phyloP scores from a whole-genome alignment of 805 yeast genomes.

The Candida sonorensis region DNA sequence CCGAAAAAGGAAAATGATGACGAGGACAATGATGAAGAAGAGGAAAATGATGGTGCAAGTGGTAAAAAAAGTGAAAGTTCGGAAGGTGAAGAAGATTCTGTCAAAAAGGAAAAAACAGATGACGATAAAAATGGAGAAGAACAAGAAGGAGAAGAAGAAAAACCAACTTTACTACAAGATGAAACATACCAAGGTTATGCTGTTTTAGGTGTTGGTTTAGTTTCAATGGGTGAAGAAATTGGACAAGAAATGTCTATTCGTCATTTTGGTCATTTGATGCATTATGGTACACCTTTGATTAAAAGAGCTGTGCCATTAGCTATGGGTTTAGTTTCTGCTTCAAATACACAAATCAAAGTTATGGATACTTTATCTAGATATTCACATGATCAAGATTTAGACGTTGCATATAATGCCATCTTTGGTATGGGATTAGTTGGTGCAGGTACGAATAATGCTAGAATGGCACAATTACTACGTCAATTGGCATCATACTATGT shows the following conservation, averaged over 20 bases:
- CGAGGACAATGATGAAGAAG: constrained; percentile 51
- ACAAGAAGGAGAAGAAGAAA: constrained; percentile 23
- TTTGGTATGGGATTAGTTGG: constrained; percentile 98
- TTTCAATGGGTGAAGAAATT: constrained; percentile 96
- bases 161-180: constrained; percentile 44
- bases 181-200: constrained; percentile 76
- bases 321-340: constrained; percentile 91
- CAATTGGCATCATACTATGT: constrained; percentile 92
- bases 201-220: constrained; percentile 87
- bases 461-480: constrained; percentile 91
- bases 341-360: constrained; percentile 94
- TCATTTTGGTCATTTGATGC: constrained; percentile 96
- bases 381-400: constrained; percentile 92
- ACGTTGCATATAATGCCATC: constrained; percentile 91
- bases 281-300: constrained; percentile 87
- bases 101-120: constrained; percentile 12
- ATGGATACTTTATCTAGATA: constrained; percentile 93
- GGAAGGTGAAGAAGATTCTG: constrained; percentile 8
- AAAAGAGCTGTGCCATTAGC: constrained; percentile 96
- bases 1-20: constrained; percentile 50
- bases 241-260: constrained; percentile 97
- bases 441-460: constrained; percentile 97
- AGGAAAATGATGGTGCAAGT: constrained; percentile 36
- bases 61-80: constrained; percentile 37
- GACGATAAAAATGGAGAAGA: constrained; percentile 25